These are phyloP conservation scores for Ambrosiella beaveri DNA, from an alignment of 2,329 filamentous ascomycete species.

Conservation along the genomic window DNA sequence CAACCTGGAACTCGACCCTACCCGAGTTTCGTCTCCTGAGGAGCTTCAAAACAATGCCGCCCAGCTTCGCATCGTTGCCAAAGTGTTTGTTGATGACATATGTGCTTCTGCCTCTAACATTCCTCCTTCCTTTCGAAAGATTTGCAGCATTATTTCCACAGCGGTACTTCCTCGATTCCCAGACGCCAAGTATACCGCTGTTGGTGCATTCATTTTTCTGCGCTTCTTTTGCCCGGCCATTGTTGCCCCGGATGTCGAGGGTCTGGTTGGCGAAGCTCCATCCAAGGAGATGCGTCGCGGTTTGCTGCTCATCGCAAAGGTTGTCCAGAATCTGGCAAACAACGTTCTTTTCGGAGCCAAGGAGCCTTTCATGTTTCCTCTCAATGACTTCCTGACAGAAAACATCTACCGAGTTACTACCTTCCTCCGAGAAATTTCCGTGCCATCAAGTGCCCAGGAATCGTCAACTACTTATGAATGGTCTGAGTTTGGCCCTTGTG, in stretches of 20 bases:
- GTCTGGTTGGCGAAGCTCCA: constrained; percentile 40
- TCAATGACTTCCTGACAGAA: constrained; percentile 50
- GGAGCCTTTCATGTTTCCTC: constrained; percentile 54
- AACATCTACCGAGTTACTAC: constrained; percentile 52
- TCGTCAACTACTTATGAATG: constrained; percentile 27
- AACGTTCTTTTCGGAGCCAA: constrained; percentile 57
- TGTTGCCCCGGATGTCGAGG: constrained; percentile 50
- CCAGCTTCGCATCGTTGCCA: constrained; percentile 48
- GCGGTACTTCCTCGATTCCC: constrained; percentile 47
- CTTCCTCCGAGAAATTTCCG: constrained; percentile 51
- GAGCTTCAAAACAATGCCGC: constrained; percentile 49
- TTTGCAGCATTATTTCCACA: constrained; percentile 50
- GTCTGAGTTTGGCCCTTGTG: constrained; percentile 55
- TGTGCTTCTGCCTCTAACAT: constrained; percentile 44
- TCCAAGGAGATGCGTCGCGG: constrained; percentile 54
- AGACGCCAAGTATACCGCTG: constrained; percentile 54
- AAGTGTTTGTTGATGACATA: constrained; percentile 56
- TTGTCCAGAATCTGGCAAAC: constrained; percentile 54
- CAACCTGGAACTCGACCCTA: constrained; percentile 50
- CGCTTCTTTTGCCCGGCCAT: constrained; percentile 59
- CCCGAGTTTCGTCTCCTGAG: constrained; percentile 39
- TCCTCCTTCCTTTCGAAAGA: constrained; percentile 46
- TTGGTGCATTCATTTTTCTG: constrained; percentile 54
- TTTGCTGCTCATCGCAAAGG: constrained; percentile 51
- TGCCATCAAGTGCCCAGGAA: constrained; percentile 28